These are phyloP conservation scores for carrot (Daucus carota) DNA, from an alignment of 129 eudicot genomes.

Conservation along the genomic window DH1_v3.0 NC_030383.2:3233501-3234000, in stretches of 20 bases:
- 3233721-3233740: neutral
- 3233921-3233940: too few species aligned
- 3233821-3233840: neutral
- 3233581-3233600: neutral
- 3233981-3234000: too few species aligned
- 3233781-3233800: neutral
- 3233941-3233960: too few species aligned
- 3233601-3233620: neutral
- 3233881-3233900: neutral
- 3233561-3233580: neutral
- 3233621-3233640: neutral
- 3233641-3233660: neutral
- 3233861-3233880: neutral
- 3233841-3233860: neutral
- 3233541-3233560: neutral
- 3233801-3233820: neutral
- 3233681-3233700: neutral
- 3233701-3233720: neutral
- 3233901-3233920: neutral
- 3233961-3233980: too few species aligned
- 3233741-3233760: neutral
- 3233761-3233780: neutral
- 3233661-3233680: neutral
- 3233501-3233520: conserved; percentile 5
- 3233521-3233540: neutral